phyloP scores from a whole-genome alignment of 352 stramenopile species.

The Hyaloperonospora brassicae region DNA sequence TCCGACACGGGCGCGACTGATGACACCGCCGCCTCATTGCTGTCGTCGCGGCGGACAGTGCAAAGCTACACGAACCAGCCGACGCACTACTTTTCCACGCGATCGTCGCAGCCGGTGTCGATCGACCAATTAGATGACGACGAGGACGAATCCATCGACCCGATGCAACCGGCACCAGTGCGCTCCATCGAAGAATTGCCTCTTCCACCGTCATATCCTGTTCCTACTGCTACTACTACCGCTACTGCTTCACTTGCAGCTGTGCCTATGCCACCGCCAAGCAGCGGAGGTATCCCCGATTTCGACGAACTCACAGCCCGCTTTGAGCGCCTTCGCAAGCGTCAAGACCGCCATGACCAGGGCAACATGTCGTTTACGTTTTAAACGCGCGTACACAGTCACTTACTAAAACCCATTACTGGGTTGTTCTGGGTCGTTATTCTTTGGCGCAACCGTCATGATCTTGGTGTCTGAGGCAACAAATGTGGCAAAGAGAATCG shows the following conservation, averaged over 20 bases:
- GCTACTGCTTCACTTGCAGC: slow-evolving; percentile 7
- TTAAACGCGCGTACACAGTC: slow-evolving; percentile 14
- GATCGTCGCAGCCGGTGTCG: slow-evolving; percentile 7
- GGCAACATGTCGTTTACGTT: slow-evolving; percentile 62
- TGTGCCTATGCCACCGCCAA: slow-evolving; percentile 7
- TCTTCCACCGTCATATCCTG: background rate
- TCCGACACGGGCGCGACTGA: slow-evolving; percentile 12
- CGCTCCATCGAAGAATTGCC: too few relatives aligned
- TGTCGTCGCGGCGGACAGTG: slow-evolving; percentile 32
- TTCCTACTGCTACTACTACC: too few relatives aligned
- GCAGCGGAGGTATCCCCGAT: slow-evolving; percentile 52
- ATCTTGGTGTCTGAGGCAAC: too few relatives aligned
- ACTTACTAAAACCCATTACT: background rate
- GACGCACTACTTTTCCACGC: slow-evolving; percentile 28
- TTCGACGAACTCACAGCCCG: slow-evolving; percentile 91
- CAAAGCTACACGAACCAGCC: slow-evolving; percentile 34
- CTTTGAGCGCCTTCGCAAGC: slow-evolving; percentile 86
- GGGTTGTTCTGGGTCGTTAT: too few relatives aligned
- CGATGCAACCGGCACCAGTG: slow-evolving; percentile 9
- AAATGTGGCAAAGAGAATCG: too few relatives aligned
- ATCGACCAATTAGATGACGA: slow-evolving; percentile 13
- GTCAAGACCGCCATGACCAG: slow-evolving; percentile 49
- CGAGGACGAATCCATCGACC: background rate
- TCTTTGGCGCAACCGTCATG: too few relatives aligned
- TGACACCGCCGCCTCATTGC: slow-evolving; percentile 11